A percentile compares a stretch with the other conserved stretches of the same genome.
phyloP scores from a whole-genome alignment of 2,329 filamentous ascomycete genomes.

The Purpureocillium takamizusanense region DNA sequence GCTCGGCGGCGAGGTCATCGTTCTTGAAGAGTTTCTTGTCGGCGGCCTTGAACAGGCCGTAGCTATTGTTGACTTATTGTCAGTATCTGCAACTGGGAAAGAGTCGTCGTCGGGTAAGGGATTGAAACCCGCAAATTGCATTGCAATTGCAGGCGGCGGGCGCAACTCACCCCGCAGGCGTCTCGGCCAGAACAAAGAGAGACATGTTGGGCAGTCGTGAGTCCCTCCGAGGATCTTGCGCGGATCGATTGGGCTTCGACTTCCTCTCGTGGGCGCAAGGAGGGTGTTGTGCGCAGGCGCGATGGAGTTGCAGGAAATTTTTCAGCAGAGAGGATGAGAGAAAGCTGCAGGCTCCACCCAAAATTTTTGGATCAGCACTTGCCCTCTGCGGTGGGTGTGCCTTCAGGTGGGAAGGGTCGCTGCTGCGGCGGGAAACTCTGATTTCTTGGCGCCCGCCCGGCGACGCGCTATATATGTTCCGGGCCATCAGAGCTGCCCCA shows the following conservation, averaged over 20 bases:
- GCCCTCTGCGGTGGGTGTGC: conserved; percentile 3
- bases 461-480: too few relatives aligned
- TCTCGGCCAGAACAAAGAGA: conserved; percentile 89
- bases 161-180: conserved; percentile 62
- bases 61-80: conserved; percentile 48
- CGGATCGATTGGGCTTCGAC: conserved; percentile 19
- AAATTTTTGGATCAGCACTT: conserved; percentile 25
- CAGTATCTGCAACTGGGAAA: conserved; percentile 14
- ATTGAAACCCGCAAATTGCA: background rate
- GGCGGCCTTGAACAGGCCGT: conserved; percentile 95
- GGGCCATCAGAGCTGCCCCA: too few relatives aligned
- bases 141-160: background rate
- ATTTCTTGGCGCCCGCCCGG: too few relatives aligned
- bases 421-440: conserved; percentile 10
- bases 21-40: conserved; percentile 97
- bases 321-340: conserved; percentile 21
- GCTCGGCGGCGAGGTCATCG: conserved; percentile 66
- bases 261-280: conserved; percentile 27
- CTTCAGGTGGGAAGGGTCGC: too few relatives aligned
- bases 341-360: conserved; percentile 24
- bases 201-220: conserved; percentile 51
- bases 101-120: too few relatives aligned
- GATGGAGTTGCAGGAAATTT: conserved; percentile 30
- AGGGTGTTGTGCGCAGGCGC: conserved; percentile 24
- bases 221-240: conserved; percentile 21